Conservation (phyloP, 371 early-diverging fungal species). For the Mortierella sp. region DNA sequence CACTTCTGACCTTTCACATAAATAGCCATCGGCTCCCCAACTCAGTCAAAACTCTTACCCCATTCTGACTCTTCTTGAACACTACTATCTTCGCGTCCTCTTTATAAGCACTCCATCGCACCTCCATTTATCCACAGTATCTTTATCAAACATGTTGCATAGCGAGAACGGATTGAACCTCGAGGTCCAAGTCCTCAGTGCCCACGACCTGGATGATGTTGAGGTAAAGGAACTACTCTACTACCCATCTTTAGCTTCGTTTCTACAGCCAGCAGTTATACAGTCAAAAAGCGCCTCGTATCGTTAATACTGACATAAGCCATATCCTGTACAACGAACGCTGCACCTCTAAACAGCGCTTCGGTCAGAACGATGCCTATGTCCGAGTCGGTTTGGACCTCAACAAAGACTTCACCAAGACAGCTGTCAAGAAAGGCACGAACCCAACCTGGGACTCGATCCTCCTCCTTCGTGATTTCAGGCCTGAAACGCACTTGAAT, state of each 20-base stretch:
- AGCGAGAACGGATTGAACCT: slow-evolving; percentile 2
- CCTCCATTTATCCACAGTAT: not conserved
- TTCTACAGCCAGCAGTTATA: too few relatives aligned
- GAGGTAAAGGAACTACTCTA: too few relatives aligned
- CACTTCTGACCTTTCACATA: not conserved
- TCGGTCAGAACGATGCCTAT: slow-evolving; percentile 29
- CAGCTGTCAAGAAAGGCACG: slow-evolving; percentile 46
- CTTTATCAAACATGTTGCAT: slow-evolving; percentile 15
- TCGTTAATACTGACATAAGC: not conserved
- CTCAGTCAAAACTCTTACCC: not conserved
- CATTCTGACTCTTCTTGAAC: not conserved
- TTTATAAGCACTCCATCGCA: not conserved
- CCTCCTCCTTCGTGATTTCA: slow-evolving; percentile 41
- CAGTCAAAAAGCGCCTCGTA: not conserved
- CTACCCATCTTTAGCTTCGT: too few relatives aligned
- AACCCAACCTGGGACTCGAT: slow-evolving; percentile 62
- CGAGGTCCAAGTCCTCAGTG: slow-evolving; percentile 17
- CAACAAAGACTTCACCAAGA: slow-evolving; percentile 55
- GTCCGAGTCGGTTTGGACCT: slow-evolving; percentile 15
- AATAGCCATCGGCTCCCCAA: not conserved
- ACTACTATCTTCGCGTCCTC: not conserved
- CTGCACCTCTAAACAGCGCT: slow-evolving; percentile 1
- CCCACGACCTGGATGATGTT: slow-evolving; percentile 17
- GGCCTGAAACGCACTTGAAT: slow-evolving; percentile 53
- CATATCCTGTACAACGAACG: too few relatives aligned